Evolutionary conservation across 2,329 filamentous ascomycete genomes (phyloP).

Genomic region (Thielaviopsis euricoi): DNA sequence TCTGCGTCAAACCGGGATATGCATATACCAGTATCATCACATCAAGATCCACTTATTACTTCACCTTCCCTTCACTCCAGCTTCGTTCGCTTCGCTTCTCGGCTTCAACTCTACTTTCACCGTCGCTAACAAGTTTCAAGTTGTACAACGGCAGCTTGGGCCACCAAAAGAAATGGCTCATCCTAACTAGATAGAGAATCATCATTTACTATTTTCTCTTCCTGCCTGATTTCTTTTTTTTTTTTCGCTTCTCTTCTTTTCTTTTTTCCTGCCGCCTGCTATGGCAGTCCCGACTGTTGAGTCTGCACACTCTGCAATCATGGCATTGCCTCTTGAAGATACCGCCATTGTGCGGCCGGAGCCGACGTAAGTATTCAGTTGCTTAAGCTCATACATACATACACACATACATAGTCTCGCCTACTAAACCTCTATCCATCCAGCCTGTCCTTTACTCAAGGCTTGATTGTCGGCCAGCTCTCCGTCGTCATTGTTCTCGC

Average conservation of each 20-base stretch:
- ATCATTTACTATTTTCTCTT: neutral
- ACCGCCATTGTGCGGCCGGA: constrained; percentile 19
- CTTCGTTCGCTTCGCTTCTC: too few relatives aligned
- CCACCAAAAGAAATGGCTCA: neutral
- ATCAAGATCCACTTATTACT: neutral
- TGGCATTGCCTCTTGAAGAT: constrained; percentile 9
- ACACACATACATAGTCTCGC: too few relatives aligned
- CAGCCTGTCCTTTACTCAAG: constrained; percentile 82
- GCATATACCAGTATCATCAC: neutral
- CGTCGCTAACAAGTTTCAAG: too few relatives aligned
- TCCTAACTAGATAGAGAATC: too few relatives aligned
- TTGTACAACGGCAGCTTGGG: too few relatives aligned
- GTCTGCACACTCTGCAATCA: constrained; percentile 5
- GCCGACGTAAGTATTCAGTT: constrained; percentile 25
- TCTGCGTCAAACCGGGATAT: too few relatives aligned
- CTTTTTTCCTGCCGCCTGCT: neutral
- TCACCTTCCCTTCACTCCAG: neutral
- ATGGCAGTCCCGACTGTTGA: constrained; percentile 3
- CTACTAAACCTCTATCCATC: neutral
- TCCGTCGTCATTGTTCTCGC: constrained; percentile 82
- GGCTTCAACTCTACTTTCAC: neutral
- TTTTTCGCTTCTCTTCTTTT: neutral
- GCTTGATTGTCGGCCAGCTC: constrained; percentile 81
- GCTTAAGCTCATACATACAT: too few relatives aligned
- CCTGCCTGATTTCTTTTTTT: neutral